Base-by-base conservation (phyloP, 805 yeast species). In the Alloascoidea hylecoeti region DNA sequence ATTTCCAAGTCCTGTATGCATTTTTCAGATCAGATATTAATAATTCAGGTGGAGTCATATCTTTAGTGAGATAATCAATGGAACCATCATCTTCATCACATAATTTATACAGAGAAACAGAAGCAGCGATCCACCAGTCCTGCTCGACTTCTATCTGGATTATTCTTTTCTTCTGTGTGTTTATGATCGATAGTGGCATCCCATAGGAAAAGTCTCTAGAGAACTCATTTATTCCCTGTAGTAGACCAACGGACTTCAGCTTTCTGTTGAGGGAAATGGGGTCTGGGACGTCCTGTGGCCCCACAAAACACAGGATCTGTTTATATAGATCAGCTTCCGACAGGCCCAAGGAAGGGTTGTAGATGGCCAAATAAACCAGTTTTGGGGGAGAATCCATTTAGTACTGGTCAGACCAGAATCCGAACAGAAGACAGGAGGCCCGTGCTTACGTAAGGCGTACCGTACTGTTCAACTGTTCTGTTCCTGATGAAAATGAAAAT, bases 201-300 rank as follows among this genome's bases (percentile, higher is more conserved):
- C 30, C 30, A 23, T 23, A 9, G 9, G 30, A 23, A n/a, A 23
- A 23, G n/a, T 23, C 30, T 23, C 30, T 23, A n/a, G n/a, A 23
- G 30, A 23, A 23, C 30, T 23, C 30, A 23, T 23, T 23, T n/a
- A 23, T 23, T n/a, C 30, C 30, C n/a, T 23, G 30, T 23, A 23
- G 30, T 23, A 23, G 30, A 9, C 30, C 30, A 9, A 23, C 30
- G 30, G 30, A 9, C 30, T n/a, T 23, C 30, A 23, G 30, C 30
- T 23, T 9, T 9, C 30, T 23, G n/a, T 23, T 23, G 13, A 23
- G n/a, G 9, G 30, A 23, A n/a, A 23, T n/a, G 30, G 9, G 13
- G 13, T 23, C 30, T 9, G 9, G 13, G 30, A 9, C 30, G 13
- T 23, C 30, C 9, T 23, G 13, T 9, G 13, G 9, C 30, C 13